Evolutionary conservation across 768 basidiomycete genomes (phyloP).

Genomic region (Phaeolepiota aurea): DNA sequence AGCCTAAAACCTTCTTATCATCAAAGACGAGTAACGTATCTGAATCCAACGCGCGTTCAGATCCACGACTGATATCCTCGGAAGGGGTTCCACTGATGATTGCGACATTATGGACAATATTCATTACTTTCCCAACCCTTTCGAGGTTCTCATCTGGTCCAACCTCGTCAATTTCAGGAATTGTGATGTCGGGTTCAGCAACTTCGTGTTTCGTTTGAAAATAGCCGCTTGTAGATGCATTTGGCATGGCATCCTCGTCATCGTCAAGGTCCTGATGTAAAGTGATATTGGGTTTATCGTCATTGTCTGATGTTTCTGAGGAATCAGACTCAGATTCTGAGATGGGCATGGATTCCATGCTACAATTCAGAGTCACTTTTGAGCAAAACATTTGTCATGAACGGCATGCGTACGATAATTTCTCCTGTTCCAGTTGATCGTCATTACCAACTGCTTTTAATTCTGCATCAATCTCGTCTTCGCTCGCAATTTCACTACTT

Average conservation of each 20-base stretch:
- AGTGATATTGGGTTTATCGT: constrained; percentile 7
- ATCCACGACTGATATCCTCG: constrained; percentile 32
- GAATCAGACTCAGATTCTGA: constrained; percentile 29
- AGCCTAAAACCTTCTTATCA: constrained; percentile 84
- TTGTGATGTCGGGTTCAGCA: constrained; percentile 42
- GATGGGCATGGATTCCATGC: constrained; percentile 19
- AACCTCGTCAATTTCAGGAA: constrained; percentile 61
- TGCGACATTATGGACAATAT: constrained; percentile 61
- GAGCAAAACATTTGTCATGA: constrained; percentile 3
- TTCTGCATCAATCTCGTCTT: constrained; percentile 67
- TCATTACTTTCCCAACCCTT: constrained; percentile 72
- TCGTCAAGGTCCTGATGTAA: constrained; percentile 37
- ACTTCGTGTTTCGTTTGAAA: constrained; percentile 69
- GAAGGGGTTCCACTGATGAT: constrained; percentile 60
- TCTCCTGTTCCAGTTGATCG: constrained; percentile 16
- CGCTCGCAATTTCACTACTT: constrained; percentile 41
- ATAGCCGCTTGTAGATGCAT: constrained; percentile 29
- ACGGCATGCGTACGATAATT: neutral
- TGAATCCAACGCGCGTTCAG: constrained; percentile 68
- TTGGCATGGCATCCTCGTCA: constrained; percentile 41
- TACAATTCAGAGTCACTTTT: constrained; percentile 5
- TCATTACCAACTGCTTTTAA: constrained; percentile 31
- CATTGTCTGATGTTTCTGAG: constrained; percentile 11
- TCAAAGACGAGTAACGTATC: constrained; percentile 89
- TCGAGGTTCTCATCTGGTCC: constrained; percentile 59